Base-by-base conservation (phyloP, 306 rosid species). In the Vigna trinervia region DNA sequence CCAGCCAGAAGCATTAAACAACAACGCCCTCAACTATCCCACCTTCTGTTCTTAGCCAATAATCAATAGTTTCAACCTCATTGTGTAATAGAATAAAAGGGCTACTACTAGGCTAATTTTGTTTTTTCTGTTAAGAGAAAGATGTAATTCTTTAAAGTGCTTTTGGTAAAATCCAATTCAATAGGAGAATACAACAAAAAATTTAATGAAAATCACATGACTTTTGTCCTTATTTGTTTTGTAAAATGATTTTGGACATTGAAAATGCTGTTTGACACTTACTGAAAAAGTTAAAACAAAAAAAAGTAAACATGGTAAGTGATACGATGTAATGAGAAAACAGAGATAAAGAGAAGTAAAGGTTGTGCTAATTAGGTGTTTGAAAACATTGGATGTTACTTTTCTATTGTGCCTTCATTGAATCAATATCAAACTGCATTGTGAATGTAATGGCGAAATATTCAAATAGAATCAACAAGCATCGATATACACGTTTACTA, bases 31-130 rank as follows among this genome's bases (percentile, higher is more conserved):
- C 77, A 64, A 56, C 63, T 15, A 48, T 17, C 68, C 26, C 56
- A 34, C 52, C 76, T 47, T 56, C 82, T 81, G 74, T 59, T 77
- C 80, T 52, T 39, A 61, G 22, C 64, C 7, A 66, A 23, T 17
- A 60, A 79, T 47, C 41, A 71, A 56, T 14, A 70, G 15, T 8
- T 69, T 52, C 13, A 46, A 19, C 23, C 17, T 30, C 64, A 64
- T 41, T 46, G 10, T 52, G 43, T 43, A 0, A 4, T 6, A 1
- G 5, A 52, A 46, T 58, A 66, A 41, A 41, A 15, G 7, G 17
- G 47, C 41, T 57, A 46, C 28, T 30, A 26, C 28, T 2, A 60
- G 19, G 15, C 67, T 32, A 30, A 1, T 26, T 20, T 34, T 34
- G 39, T 34, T 34, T 34, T 34, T 4, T 34, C 7, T 34, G 0